Conservation (phyloP, 768 basidiomycete species). For the Lentinula detonsa region DNA sequence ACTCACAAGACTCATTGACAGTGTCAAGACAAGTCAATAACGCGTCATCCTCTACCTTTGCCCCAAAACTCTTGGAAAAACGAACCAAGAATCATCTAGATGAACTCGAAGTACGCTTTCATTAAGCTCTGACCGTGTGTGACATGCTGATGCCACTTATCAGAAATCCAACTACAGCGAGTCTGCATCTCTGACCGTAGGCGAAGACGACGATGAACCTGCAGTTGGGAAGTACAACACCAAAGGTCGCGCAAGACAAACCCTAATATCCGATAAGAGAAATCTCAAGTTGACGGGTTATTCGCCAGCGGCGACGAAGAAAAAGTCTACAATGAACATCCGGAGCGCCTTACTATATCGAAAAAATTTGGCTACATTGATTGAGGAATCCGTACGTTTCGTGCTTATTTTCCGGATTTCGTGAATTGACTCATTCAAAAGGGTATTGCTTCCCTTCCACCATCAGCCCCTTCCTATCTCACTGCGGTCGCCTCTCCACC, state of each 20-base stretch:
- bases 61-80: slow-evolving; percentile 66
- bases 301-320: slow-evolving; percentile 52
- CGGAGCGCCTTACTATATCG: slow-evolving; percentile 77
- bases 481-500: slow-evolving; percentile 59
- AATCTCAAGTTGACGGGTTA: slow-evolving; percentile 42
- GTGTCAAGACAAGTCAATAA: slow-evolving; percentile 48
- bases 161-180: slow-evolving; percentile 68
- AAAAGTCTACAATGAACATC: slow-evolving; percentile 78
- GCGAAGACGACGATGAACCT: slow-evolving; percentile 42
- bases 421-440: slow-evolving; percentile 17
- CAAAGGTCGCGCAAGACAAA: slow-evolving; percentile 69
- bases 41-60: slow-evolving; percentile 33
- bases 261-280: slow-evolving; percentile 69
- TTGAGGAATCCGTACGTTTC: slow-evolving; percentile 73
- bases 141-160: no score
- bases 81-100: slow-evolving; percentile 74
- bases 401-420: background rate
- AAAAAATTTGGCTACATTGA: slow-evolving; percentile 65
- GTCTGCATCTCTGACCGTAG: slow-evolving; percentile 34
- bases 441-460: slow-evolving; percentile 53
- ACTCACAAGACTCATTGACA: slow-evolving; percentile 10
- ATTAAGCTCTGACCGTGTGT: background rate
- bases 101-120: slow-evolving; percentile 65
- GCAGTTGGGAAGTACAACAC: slow-evolving; percentile 31
- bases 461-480: slow-evolving; percentile 60